phyloP scores from a whole-genome alignment of 768 basidiomycete species.

The Pisolithus sp. region DNA sequence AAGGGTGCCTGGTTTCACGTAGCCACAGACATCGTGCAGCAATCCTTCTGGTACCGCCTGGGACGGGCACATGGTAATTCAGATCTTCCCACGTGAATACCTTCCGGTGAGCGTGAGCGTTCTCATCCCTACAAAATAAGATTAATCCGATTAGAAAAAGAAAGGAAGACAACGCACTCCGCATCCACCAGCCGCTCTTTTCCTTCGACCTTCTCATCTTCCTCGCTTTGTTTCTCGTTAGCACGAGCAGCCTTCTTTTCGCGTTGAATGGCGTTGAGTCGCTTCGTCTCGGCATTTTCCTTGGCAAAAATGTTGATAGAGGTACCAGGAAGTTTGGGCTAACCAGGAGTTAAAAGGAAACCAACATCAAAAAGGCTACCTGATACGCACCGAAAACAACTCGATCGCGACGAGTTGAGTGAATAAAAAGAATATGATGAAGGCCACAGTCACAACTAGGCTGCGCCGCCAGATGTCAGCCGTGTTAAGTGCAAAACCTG shows the following conservation, averaged over 20 bases:
- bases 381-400: slow-evolving; percentile 45
- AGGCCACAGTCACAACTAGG: slow-evolving; percentile 64
- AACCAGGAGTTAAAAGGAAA: slow-evolving; percentile 2
- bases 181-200: slow-evolving; percentile 13
- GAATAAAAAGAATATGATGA: slow-evolving; percentile 63
- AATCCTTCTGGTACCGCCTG: slow-evolving; percentile 53
- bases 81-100: slow-evolving; percentile 78
- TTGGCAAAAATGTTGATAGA: slow-evolving; percentile 55
- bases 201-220: slow-evolving; percentile 18
- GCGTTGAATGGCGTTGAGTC: slow-evolving; percentile 45
- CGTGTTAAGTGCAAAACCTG: slow-evolving; percentile 42
- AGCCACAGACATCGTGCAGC: slow-evolving; percentile 72
- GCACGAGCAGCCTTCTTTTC: slow-evolving; percentile 44
- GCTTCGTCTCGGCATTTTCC: slow-evolving; percentile 48
- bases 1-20: slow-evolving; percentile 80
- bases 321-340: slow-evolving; percentile 28
- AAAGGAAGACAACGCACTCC: slow-evolving; percentile 1
- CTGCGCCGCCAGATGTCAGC: slow-evolving; percentile 61
- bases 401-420: slow-evolving; percentile 65
- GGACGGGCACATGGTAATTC: slow-evolving; percentile 70
- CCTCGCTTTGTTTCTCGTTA: slow-evolving; percentile 18
- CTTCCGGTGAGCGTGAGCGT: slow-evolving; percentile 6
- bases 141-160: slow-evolving; percentile 5
- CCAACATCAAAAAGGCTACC: no score
- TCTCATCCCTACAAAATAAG: neutral